These are phyloP conservation scores for Phaeosphaeriaceae sp. DNA, from an alignment of 2,329 filamentous ascomycete species.

Conservation along the genomic window DNA sequence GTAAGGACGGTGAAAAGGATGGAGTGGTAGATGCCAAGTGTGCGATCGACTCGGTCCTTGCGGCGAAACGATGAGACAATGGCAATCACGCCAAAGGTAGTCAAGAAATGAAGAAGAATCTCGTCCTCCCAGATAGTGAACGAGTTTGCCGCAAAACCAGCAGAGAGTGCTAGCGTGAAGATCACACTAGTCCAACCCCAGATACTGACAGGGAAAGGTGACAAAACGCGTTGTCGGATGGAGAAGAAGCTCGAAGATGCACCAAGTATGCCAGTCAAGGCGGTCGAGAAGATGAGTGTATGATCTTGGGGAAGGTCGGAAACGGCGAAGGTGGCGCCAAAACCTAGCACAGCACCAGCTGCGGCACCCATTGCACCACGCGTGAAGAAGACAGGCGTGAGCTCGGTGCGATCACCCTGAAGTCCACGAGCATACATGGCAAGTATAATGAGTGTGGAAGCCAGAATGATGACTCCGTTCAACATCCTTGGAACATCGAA, in stretches of 20 bases:
- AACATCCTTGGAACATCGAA: slow-evolving; percentile 91
- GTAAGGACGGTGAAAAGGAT: slow-evolving; percentile 81
- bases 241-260: slow-evolving; percentile 52
- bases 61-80: slow-evolving; percentile 79
- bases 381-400: slow-evolving; percentile 62
- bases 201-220: slow-evolving; percentile 73
- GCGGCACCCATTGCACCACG: slow-evolving; percentile 60
- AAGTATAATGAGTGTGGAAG: slow-evolving; percentile 72
- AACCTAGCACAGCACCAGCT: slow-evolving; percentile 51
- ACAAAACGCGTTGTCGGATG: slow-evolving; percentile 51
- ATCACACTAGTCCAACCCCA: slow-evolving; percentile 89
- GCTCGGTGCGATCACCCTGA: slow-evolving; percentile 60
- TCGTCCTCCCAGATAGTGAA: slow-evolving; percentile 99
- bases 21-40: slow-evolving; percentile 84
- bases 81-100: slow-evolving; percentile 82
- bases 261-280: slow-evolving; percentile 50
- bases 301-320: slow-evolving; percentile 50
- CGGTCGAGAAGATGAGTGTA: slow-evolving; percentile 51
- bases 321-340: slow-evolving; percentile 55
- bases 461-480: slow-evolving; percentile 76
- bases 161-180: slow-evolving; percentile 86
- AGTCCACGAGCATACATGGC: slow-evolving; percentile 74
- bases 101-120: slow-evolving; percentile 89
- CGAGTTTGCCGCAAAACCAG: slow-evolving; percentile 95
- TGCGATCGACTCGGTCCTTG: slow-evolving; percentile 70